Evolutionary conservation across 2,329 filamentous ascomycete species (phyloP).

Genomic region (Calonectria crousiana): DNA sequence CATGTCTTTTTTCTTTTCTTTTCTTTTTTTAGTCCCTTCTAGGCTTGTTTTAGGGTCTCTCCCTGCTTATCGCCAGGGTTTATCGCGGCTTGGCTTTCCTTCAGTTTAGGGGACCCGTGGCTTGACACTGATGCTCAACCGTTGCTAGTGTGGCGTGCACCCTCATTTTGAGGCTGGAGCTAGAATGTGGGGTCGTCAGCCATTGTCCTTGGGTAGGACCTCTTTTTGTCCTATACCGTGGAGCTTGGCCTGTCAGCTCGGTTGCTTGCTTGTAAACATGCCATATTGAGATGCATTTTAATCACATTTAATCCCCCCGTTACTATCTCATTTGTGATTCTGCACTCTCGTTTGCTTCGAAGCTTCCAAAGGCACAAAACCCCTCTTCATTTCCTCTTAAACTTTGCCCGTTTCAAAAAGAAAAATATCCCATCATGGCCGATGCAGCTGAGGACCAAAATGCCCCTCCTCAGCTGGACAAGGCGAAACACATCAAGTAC

Average conservation of each 20-base stretch:
- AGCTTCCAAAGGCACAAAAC: neutral
- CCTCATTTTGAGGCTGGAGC: neutral
- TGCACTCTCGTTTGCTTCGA: neutral
- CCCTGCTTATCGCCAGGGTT: neutral
- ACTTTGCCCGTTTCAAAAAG: neutral
- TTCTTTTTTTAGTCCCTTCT: neutral
- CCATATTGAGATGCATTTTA: neutral
- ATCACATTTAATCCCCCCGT: neutral
- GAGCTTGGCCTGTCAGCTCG: slow-evolving; percentile 19
- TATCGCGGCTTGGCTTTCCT: neutral
- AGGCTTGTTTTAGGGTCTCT: neutral
- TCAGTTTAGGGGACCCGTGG: neutral
- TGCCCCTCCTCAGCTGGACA: slow-evolving; percentile 60
- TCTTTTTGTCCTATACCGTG: neutral
- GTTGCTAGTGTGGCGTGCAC: slow-evolving; percentile 26
- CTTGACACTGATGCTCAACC: neutral
- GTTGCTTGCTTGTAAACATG: slow-evolving; percentile 14
- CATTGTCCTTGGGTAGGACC: neutral
- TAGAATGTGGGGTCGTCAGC: slow-evolving; percentile 10
- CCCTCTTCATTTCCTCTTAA: neutral
- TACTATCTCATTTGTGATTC: neutral
- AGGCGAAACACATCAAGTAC: slow-evolving; percentile 84
- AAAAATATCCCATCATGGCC: slow-evolving; percentile 27
- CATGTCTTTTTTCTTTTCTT: neutral
- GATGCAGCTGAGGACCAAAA: slow-evolving; percentile 25